Conservation (phyloP, 495 filamentous ascomycete species). For the Penicillium tannophilum region DNA sequence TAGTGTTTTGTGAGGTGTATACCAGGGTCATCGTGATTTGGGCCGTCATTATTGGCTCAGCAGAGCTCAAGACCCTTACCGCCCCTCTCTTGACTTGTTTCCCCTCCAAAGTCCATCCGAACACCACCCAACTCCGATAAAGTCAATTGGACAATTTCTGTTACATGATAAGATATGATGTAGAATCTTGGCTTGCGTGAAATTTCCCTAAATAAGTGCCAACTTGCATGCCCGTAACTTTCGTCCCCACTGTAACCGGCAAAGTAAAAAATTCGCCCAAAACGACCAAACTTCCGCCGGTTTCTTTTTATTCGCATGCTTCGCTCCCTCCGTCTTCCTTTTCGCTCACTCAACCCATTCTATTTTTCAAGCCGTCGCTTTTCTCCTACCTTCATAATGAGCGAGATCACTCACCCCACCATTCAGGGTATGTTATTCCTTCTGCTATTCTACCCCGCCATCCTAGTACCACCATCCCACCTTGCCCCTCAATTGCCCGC, state of each 20-base stretch:
- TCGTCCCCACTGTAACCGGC: slow-evolving; percentile 21
- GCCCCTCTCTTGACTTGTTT: background rate
- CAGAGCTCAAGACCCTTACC: background rate
- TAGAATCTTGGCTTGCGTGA: background rate
- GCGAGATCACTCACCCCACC: slow-evolving; percentile 60
- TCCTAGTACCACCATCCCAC: slow-evolving; percentile 7
- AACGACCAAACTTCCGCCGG: slow-evolving; percentile 34
- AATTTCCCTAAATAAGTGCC: background rate
- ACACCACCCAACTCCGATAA: background rate
- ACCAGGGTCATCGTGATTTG: slow-evolving; percentile 24
- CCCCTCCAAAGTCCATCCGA: background rate
- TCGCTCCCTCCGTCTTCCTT: slow-evolving; percentile 28
- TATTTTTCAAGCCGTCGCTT: slow-evolving; percentile 4
- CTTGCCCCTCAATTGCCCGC: slow-evolving; percentile 7
- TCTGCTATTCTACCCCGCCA: slow-evolving; percentile 13
- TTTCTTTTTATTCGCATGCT: slow-evolving; percentile 30
- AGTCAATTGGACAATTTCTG: slow-evolving; percentile 2
- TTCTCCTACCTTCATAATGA: slow-evolving; percentile 43
- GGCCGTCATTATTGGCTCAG: slow-evolving; percentile 21
- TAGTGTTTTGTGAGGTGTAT: background rate
- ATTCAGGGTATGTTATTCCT: slow-evolving; percentile 55
- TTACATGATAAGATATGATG: background rate
- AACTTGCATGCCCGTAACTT: background rate
- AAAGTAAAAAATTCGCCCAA: slow-evolving; percentile 28
- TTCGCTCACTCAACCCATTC: slow-evolving; percentile 10